These are phyloP conservation scores for Tolypocladium amazonense DNA, from an alignment of 2,329 filamentous ascomycete genomes.

Conservation along the genomic window DNA sequence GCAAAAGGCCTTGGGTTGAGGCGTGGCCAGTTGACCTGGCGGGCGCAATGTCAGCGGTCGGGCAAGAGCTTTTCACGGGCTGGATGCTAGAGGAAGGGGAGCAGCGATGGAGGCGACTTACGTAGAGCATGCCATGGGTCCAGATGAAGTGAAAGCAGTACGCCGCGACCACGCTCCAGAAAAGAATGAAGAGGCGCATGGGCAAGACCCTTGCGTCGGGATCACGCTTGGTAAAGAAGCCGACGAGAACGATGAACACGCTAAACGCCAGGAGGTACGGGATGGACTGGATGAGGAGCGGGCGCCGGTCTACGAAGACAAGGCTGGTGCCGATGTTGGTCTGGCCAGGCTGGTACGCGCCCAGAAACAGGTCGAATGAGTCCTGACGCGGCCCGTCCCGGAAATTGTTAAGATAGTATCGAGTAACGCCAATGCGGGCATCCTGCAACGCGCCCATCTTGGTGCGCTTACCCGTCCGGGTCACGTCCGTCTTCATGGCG, in stretches of 20 bases:
- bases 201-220: conserved; percentile 72
- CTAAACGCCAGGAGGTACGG: conserved; percentile 85
- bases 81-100: background rate
- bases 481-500: conserved; percentile 96
- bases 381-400: conserved; percentile 88
- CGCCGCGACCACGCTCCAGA: conserved; percentile 60
- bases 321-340: conserved; percentile 60
- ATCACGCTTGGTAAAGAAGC: conserved; percentile 58
- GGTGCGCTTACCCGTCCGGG: conserved; percentile 82
- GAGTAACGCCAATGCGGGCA: conserved; percentile 74
- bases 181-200: conserved; percentile 67
- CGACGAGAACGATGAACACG: conserved; percentile 71
- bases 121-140: conserved; percentile 83
- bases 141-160: conserved; percentile 72
- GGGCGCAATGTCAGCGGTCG: background rate
- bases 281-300: conserved; percentile 82
- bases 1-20: conserved; percentile 83
- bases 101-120: conserved; percentile 39
- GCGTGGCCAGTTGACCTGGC: conserved; percentile 96
- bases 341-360: conserved; percentile 67
- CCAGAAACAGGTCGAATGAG: conserved; percentile 88
- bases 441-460: conserved; percentile 78
- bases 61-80: background rate
- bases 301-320: conserved; percentile 76
- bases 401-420: conserved; percentile 93